Evolutionary conservation across 257 asterid genomes (phyloP), one percentile per base, ranked within the genome.

Genomic region (Forsythia suspensa): DNA sequence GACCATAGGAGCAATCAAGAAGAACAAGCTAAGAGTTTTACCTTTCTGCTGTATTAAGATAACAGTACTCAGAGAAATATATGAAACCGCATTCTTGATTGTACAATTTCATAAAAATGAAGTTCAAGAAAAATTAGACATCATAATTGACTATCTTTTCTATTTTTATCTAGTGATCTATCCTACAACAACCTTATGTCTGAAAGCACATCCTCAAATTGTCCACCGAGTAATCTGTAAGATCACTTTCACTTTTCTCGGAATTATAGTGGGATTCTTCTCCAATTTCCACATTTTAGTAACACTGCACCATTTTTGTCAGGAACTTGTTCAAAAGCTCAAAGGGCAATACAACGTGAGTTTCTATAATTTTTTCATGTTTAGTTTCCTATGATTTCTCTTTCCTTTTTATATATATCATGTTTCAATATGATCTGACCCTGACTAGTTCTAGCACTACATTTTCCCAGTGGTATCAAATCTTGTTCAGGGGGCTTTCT

Each of bases 291-390:
- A 51, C 2, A 34, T 70, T 82, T 83, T 37, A 83, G 74, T 83
- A 63, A 73, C 73, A 4, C 42, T 38, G 72, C 55, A 59, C 74
- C 40, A 51, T 72, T 76, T 6, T 74, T 75, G 70, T 41, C 95
- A 89, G 95, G 82, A 90, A 90, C 79, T 80, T 90, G 86, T 90
- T 90, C 71, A 91, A 91, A 21, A 87, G 88, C 91, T 84, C 91
- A 20, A 79, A 76, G 59, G 87, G 85, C 76, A 89, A 87, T 69
- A 76, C 88, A 43, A 74, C 81, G 95, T 90, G 76, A 89, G 93
- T 84, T 82, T 82, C 71, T 42, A 55, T 68, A 41, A 24, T n/a
- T 61, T 16, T 41, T 61, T 73, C 70, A 8, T 72, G 7, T 4
- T 21, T 24, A 8, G 12, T 57, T 63, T 34, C 70, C 41, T 18